Base-by-base conservation (phyloP, 805 yeast species). In the Peterozyma xylosa region DNA sequence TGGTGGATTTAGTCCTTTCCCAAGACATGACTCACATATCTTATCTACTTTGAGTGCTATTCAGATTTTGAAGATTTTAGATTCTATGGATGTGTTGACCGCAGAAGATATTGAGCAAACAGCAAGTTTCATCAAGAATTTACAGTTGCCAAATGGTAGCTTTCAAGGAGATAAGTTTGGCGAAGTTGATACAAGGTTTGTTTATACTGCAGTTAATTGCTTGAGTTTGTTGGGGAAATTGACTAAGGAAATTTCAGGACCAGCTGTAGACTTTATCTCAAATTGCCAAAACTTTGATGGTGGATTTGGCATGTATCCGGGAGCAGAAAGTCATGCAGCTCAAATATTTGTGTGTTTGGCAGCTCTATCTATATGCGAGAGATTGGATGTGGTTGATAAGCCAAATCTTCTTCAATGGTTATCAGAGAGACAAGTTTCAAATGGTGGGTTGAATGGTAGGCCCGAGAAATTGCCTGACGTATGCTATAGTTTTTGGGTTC, bases 401-500 rank as follows among this genome's bases (percentile, higher is more conserved):
- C 76, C 76, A 27, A 60, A 74, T 39, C 67, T 86, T 11, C 80
- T 82, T 2, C 78, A 85, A 77, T 93, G 99, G 98, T 68, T 93
- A 15, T 74, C 91, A 54, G 98, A 93, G 57, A 68, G 99, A 46
- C 99, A 93, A 61, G 74, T 87, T 9, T 71, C 76, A 5, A 73
- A 73, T 29, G 99, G 99, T 5, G 99, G 99, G 0, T 70, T 93
- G 44, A 93, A 93, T 57, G 99, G 99, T 1, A 74, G 99, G 41
- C 96, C 98, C 0, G 96, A 93, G 47, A 93, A 93, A 59, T 65
- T 88, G 15, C 96, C 98, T 0, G 99, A 93, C 62, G 96, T 87
- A n/a, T 93, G 99, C 59, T 93, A 93, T 59, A 81, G 93, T 53
- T 93, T 97, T 96, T 93, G 99, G 99, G 95, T 89, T 9, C 60